Conservation (phyloP, 441 rosid species). For the Hypseocharis bilobata region DNA sequence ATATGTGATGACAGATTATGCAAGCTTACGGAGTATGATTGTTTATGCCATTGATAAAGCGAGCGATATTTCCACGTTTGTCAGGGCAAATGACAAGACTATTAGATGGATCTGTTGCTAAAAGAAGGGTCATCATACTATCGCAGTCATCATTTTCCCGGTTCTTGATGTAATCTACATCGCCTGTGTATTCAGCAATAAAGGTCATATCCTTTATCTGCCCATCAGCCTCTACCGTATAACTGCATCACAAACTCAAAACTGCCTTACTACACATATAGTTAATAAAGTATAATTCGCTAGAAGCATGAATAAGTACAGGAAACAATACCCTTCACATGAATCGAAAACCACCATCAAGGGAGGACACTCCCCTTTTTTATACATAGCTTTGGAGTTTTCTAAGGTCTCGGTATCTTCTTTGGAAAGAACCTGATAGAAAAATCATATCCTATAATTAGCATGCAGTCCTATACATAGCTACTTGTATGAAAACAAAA, state of each 20-base stretch:
- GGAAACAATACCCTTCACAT: slow-evolving; percentile 65
- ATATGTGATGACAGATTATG: slow-evolving; percentile 12
- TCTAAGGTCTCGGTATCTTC: slow-evolving; percentile 66
- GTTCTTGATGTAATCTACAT: slow-evolving; percentile 67
- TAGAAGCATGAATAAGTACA: slow-evolving; percentile 9
- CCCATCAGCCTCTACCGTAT: slow-evolving; percentile 71
- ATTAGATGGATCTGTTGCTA: slow-evolving; percentile 51
- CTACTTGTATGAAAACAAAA: neutral
- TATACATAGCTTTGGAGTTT: slow-evolving; percentile 59
- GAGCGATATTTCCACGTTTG: slow-evolving; percentile 74
- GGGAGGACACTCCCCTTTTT: slow-evolving; percentile 72
- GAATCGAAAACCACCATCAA: slow-evolving; percentile 66
- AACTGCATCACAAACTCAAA: slow-evolving; percentile 40
- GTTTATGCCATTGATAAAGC: slow-evolving; percentile 79
- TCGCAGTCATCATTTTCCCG: slow-evolving; percentile 77
- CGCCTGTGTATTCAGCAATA: slow-evolving; percentile 72
- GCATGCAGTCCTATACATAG: neutral
- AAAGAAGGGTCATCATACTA: slow-evolving; percentile 80
- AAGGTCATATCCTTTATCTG: slow-evolving; percentile 74
- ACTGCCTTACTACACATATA: slow-evolving; percentile 9
- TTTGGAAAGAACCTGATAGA: slow-evolving; percentile 51
- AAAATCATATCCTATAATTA: slow-evolving; percentile 9
- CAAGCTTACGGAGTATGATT: slow-evolving; percentile 60
- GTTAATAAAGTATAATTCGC: slow-evolving; percentile 8
- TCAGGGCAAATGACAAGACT: slow-evolving; percentile 80